A percentile compares a stretch with the other conserved stretches of the same genome.
Evolutionary conservation across 129 eudicot species (phyloP).

Genomic region (sunflower (Helianthus annuus)): HanXRQr2.0-SUNRISE NC_035447.2:57394545-57395044

Average conservation of each 20-base stretch:
- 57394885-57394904: slow-evolving; percentile 91
- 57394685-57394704: slow-evolving; percentile 90
- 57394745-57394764: slow-evolving; percentile 44
- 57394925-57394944: slow-evolving; percentile 97
- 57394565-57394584: slow-evolving; percentile 77
- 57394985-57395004: slow-evolving; percentile 6
- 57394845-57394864: slow-evolving; percentile 89
- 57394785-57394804: neutral
- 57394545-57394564: slow-evolving; percentile 93
- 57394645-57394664: slow-evolving; percentile 88
- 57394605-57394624: slow-evolving; percentile 67
- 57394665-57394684: slow-evolving; percentile 78
- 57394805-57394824: neutral
- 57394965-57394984: slow-evolving; percentile 17
- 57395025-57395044: slow-evolving; percentile 9
- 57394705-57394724: slow-evolving; percentile 81
- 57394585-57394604: slow-evolving; percentile 54
- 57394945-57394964: slow-evolving; percentile 55
- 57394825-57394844: slow-evolving; percentile 13
- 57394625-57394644: slow-evolving; percentile 68
- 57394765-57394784: neutral
- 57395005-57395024: neutral
- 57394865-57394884: slow-evolving; percentile 77
- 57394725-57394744: slow-evolving; percentile 76
- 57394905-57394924: slow-evolving; percentile 94